phyloP scores from a whole-genome alignment of 2,329 filamentous ascomycete genomes.

The Sclerotiophoma versabilis region DNA sequence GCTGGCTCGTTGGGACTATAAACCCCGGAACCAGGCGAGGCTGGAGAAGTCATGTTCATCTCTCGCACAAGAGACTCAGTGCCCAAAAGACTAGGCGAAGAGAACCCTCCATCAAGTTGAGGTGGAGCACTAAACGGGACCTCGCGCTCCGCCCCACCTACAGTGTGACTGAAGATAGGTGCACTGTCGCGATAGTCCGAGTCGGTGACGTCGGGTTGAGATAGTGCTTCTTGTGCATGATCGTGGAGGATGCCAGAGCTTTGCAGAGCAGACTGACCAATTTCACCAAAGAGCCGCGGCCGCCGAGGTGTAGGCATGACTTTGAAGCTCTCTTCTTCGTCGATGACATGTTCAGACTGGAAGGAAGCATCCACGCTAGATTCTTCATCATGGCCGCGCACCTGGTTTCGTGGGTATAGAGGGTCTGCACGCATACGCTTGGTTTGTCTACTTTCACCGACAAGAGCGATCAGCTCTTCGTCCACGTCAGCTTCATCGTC shows the following conservation, averaged over 20 bases:
- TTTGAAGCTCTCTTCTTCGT: conserved; percentile 39
- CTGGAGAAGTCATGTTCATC: conserved; percentile 57
- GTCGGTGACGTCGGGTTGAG: conserved; percentile 18
- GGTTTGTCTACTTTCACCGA: conserved; percentile 44
- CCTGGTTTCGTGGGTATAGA: conserved; percentile 48
- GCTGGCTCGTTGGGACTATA: conserved; percentile 48
- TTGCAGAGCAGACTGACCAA: conserved; percentile 62
- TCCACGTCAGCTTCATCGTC: conserved; percentile 42
- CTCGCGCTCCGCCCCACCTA: conserved; percentile 21
- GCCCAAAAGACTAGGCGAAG: conserved; percentile 54
- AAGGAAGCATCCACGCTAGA: conserved; percentile 51
- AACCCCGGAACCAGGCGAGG: conserved; percentile 47
- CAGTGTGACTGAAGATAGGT: conserved; percentile 18
- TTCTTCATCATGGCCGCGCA: conserved; percentile 45
- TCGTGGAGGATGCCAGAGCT: conserved; percentile 58
- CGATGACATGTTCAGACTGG: conserved; percentile 39
- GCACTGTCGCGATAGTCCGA: conserved; percentile 12
- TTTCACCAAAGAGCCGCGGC: conserved; percentile 66
- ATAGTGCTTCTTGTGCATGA: conserved; percentile 41
- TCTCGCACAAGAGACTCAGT: conserved; percentile 58
- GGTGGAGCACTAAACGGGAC: conserved; percentile 26
- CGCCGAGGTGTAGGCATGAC: conserved; percentile 31
- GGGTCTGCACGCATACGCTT: conserved; percentile 55
- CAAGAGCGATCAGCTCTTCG: conserved; percentile 44
- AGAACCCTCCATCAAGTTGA: conserved; percentile 35